A percentile compares a stretch with the other conserved stretches of the same genome.
Evolutionary conservation across 1,284 basidiomycete genomes (phyloP).

Genomic region (Ceratobasidium sp.): DNA sequence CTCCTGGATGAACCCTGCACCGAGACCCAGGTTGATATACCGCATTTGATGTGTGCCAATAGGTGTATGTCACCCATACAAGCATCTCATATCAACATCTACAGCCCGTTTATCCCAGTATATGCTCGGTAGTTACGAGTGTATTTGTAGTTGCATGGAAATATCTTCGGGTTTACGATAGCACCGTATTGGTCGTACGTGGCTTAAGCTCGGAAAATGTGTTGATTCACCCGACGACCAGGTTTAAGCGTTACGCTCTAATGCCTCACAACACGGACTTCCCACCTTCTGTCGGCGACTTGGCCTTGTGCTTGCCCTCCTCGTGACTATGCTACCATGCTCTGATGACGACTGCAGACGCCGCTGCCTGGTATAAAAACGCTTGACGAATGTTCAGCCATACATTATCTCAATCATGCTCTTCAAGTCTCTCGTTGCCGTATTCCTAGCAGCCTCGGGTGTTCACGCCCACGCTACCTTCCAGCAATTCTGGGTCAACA

Average conservation of each 20-base stretch:
- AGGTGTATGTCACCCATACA: background rate
- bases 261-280: background rate
- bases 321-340: conserved; percentile 9
- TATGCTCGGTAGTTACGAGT: background rate
- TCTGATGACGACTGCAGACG: too few species aligned
- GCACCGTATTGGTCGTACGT: too few species aligned
- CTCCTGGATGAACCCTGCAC: conserved; percentile 7
- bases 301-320: conserved; percentile 1
- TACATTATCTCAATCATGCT: conserved; percentile 16
- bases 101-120: background rate
- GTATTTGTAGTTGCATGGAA: background rate
- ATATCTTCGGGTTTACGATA: background rate
- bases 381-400: too few species aligned
- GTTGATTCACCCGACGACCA: background rate
- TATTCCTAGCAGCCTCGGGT: conserved; percentile 25
- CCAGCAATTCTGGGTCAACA: conserved; percentile 40
- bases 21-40: background rate
- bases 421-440: conserved; percentile 11
- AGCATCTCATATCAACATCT: background rate
- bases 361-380: too few species aligned
- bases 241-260: conserved; percentile 26
- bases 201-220: conserved; percentile 31
- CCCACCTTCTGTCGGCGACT: conserved; percentile 26
- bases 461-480: conserved; percentile 41
- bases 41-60: too few species aligned